Evolutionary conservation across 2,329 filamentous ascomycete species (phyloP).

Genomic region (Phaeoacremonium minimum): DNA sequence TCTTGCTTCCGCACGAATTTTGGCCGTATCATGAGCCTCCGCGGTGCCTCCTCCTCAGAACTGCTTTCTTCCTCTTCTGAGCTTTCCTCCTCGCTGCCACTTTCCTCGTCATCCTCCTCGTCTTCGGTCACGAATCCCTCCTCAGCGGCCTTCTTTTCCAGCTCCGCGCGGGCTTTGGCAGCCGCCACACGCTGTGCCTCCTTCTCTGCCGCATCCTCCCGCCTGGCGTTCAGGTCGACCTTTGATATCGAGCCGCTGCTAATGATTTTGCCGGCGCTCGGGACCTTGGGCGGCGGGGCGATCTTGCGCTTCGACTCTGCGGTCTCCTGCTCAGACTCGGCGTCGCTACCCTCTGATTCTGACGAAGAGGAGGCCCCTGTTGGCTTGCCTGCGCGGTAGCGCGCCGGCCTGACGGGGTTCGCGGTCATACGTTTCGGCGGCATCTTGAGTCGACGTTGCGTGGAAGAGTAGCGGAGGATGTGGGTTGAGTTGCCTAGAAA

Average conservation of each 20-base stretch:
- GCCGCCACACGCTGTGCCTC: conserved; percentile 43
- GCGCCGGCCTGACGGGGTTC: conserved; percentile 74
- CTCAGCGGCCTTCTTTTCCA: conserved; percentile 49
- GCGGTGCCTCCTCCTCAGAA: conserved; percentile 53
- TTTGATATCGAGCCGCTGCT: conserved; percentile 39
- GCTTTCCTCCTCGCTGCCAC: conserved; percentile 25
- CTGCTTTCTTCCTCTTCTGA: conserved; percentile 38
- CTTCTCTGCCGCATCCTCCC: conserved; percentile 39
- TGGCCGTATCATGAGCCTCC: conserved; percentile 55
- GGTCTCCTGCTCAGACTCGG: conserved; percentile 25
- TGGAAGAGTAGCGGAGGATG: too few species aligned
- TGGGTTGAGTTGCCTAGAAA: too few species aligned
- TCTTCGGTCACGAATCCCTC: conserved; percentile 61
- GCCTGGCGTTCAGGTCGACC: conserved; percentile 45
- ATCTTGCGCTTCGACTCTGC: conserved; percentile 26
- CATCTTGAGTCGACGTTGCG: too few species aligned
- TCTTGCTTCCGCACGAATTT: conserved; percentile 61
- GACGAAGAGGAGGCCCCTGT: conserved; percentile 49
- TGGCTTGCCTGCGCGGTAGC: conserved; percentile 83
- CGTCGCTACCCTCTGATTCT: conserved; percentile 45
- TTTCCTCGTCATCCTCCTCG: conserved; percentile 37
- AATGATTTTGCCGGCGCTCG: conserved; percentile 52
- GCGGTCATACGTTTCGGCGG: conserved; percentile 89
- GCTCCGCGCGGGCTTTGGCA: conserved; percentile 31
- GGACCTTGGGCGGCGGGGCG: conserved; percentile 52